Base-by-base conservation (phyloP, 768 basidiomycete genomes). In the Pholiota microspora region DNA sequence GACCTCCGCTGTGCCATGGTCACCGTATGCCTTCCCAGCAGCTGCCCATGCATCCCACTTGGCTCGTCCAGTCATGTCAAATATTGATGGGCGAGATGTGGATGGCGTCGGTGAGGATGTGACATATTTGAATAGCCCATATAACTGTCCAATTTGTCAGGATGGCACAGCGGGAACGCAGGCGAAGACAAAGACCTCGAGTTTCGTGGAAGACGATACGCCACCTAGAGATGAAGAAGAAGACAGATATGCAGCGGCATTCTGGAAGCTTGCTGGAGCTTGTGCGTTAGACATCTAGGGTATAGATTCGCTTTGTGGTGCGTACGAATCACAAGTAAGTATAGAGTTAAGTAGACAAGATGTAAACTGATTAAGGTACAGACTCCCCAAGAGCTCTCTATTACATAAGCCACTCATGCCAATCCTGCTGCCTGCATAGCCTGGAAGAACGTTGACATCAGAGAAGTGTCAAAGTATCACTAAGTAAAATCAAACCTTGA, bases 41-140 rank as follows among this genome's bases (percentile, higher is more conserved):
- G 71, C 62, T 45, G 64, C 76, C 92, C 92, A 94, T 2, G 90
- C 88, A 65, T 93, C 89, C 91, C 91, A 94, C 66, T 94, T 94
- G 2, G 90, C 89, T 16, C 89, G 76, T 13, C 86, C 89, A 2
- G 86, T 77, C 69, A 89, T 77, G 61, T 93, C 90, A 66, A 93
- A 89, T 36, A 94, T 72, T 18, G 83, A 85, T 2, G 92, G 92
- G 2, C 87, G 81, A 12, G 82, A 64, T 27, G 73, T 75, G 34
- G 70, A 74, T 10, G 91, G 92, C 3, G 45, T 56, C 4, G 69
- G 67, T 0, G 85, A 77, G 18, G 83, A 77, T 8, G 86, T 91
- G 16, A 91, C 68, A 67, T 74, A 81, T 67, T 94, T 94, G 82
- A 83, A 94, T 52, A 93, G 73, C 51, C 86, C 90, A 69, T 94